A percentile compares a stretch with the other conserved stretches of the same genome.
Evolutionary conservation across 164 flowering plant species (phyloP).

Genomic region (Sextonia rubra): DNA sequence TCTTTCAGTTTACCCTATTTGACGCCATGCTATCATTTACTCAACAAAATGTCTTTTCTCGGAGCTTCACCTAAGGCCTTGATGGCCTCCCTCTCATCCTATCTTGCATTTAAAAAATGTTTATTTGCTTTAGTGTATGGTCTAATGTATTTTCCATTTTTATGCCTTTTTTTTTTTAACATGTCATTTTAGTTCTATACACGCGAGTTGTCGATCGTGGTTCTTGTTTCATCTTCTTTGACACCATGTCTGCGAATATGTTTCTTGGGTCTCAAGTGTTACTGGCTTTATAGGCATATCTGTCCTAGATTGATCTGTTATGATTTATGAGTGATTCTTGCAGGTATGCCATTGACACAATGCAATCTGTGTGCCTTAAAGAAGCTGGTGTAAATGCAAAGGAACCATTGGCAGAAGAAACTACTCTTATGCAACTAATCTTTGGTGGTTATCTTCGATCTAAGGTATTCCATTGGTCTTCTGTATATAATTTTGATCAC

Average conservation of each 20-base stretch:
- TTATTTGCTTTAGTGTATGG: too few species aligned
- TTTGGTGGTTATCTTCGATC: constrained; percentile 96
- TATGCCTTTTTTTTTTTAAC: background rate
- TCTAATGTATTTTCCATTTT: too few species aligned
- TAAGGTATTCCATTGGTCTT: constrained; percentile 40
- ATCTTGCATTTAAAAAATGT: too few species aligned
- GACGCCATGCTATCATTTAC: too few species aligned
- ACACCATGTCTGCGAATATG: background rate
- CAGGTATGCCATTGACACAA: constrained; percentile 79
- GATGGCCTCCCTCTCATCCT: too few species aligned
- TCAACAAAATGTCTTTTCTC: too few species aligned
- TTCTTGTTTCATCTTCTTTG: background rate
- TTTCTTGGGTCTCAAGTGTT: too few species aligned
- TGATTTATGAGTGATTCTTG: constrained; percentile 9
- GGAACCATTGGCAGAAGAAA: constrained; percentile 51
- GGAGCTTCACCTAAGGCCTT: too few species aligned
- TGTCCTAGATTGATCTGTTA: background rate
- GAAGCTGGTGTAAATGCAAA: constrained; percentile 44
- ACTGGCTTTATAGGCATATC: too few species aligned
- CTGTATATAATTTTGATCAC: background rate
- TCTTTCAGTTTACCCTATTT: too few species aligned
- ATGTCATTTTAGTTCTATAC: background rate
- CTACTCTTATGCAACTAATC: constrained; percentile 69
- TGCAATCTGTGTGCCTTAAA: constrained; percentile 79
- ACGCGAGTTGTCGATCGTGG: background rate